Percentiles rank a stretch among this genome's conserved stretches.
Evolutionary conservation across 768 basidiomycete genomes (phyloP).

Genomic region (Russula sp.): DNA sequence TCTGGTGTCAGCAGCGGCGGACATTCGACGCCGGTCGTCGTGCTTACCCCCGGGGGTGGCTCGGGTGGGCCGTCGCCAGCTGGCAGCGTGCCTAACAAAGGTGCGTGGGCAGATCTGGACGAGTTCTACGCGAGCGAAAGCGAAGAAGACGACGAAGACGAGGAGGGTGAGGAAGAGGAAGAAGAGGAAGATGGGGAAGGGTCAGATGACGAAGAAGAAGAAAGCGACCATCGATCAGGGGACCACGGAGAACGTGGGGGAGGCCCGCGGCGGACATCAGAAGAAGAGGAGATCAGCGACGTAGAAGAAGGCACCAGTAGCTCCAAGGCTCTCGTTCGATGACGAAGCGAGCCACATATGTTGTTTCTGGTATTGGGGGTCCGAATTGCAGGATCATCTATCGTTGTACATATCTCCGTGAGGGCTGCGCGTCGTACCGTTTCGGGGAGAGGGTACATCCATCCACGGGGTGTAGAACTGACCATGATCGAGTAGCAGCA

Average conservation of each 20-base stretch:
- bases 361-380: background rate
- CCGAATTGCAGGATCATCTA: background rate
- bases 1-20: constrained; percentile 30
- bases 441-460: background rate
- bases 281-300: constrained; percentile 6
- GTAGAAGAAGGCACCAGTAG: background rate
- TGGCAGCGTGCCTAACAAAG: constrained; percentile 36
- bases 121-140: constrained; percentile 53
- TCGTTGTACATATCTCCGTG: background rate
- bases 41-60: constrained; percentile 45
- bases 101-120: constrained; percentile 57
- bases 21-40: constrained; percentile 38
- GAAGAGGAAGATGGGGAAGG: constrained; percentile 25
- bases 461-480: too few relatives aligned
- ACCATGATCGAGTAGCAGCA: background rate
- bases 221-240: constrained; percentile 30
- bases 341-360: background rate
- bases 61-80: constrained; percentile 30
- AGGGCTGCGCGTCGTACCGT: background rate
- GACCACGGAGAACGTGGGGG: constrained; percentile 26
- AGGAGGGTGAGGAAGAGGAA: constrained; percentile 25
- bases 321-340: background rate
- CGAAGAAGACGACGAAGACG: constrained; percentile 31
- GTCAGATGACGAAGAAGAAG: constrained; percentile 23
- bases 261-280: background rate